A percentile compares a stretch with the other conserved stretches of the same genome.
phyloP scores from a whole-genome alignment of 768 basidiomycete species.

The Rhodocollybia butyracea region DNA sequence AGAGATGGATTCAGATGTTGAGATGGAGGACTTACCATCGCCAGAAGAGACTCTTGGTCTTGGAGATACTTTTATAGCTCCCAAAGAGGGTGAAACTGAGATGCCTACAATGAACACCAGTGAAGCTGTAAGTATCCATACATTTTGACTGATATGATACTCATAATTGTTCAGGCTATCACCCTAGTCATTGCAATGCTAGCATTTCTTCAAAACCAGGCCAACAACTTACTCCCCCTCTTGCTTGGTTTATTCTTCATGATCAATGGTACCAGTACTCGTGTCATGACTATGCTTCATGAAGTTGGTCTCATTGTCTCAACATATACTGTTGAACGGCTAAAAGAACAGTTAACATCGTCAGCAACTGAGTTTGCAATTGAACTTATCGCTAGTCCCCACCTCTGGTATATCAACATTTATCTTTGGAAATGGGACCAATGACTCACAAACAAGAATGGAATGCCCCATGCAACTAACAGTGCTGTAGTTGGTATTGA shows the following conservation, averaged over 20 bases:
- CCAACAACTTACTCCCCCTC: background rate
- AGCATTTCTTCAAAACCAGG: background rate
- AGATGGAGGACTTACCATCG: background rate
- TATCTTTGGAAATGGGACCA: conserved; percentile 27
- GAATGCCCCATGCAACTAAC: conserved; percentile 27
- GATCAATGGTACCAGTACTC: conserved; percentile 12
- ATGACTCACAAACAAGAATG: conserved; percentile 23
- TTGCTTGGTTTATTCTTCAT: conserved; percentile 9
- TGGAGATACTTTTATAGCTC: background rate
- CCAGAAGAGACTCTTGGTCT: background rate
- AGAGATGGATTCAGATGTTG: background rate
- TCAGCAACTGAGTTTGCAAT: conserved; percentile 21
- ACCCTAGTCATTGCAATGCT: background rate
- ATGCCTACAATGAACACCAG: too few relatives aligned
- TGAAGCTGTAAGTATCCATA: background rate
- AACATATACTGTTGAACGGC: conserved; percentile 12
- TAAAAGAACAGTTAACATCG: conserved; percentile 16
- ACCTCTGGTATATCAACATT: conserved; percentile 22
- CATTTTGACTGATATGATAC: background rate
- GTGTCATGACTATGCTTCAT: conserved; percentile 12
- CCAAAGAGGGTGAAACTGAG: background rate
- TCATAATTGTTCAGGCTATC: background rate
- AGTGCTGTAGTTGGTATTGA: conserved; percentile 13
- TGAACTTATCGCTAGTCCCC: conserved; percentile 17
- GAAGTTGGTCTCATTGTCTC: background rate